phyloP scores from a whole-genome alignment of 345 rosid species.

The Brassica napus region Da-Ae NC_063438.1:6255501-6256000 shows the following conservation, averaged over 20 bases:
- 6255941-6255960: conserved; percentile 12
- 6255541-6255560: conserved; percentile 9
- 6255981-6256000: not conserved
- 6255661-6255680: conserved; percentile 21
- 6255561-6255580: not conserved
- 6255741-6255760: conserved; percentile 18
- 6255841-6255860: not conserved
- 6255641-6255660: not conserved
- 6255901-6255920: not conserved
- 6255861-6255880: not conserved
- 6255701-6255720: not conserved
- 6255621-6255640: conserved; percentile 25
- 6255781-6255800: not conserved
- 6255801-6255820: not conserved
- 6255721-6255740: not conserved
- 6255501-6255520: conserved; percentile 4
- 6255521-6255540: conserved; percentile 31
- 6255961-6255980: conserved; percentile 1
- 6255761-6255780: not conserved
- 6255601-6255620: conserved; percentile 18
- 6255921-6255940: conserved; percentile 10
- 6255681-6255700: conserved; percentile 17
- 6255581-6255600: not conserved
- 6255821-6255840: not conserved
- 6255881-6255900: conserved; percentile 4